phyloP scores from a whole-genome alignment of 164 flowering plant genomes.

The Chimonanthus salicifolius region DNA sequence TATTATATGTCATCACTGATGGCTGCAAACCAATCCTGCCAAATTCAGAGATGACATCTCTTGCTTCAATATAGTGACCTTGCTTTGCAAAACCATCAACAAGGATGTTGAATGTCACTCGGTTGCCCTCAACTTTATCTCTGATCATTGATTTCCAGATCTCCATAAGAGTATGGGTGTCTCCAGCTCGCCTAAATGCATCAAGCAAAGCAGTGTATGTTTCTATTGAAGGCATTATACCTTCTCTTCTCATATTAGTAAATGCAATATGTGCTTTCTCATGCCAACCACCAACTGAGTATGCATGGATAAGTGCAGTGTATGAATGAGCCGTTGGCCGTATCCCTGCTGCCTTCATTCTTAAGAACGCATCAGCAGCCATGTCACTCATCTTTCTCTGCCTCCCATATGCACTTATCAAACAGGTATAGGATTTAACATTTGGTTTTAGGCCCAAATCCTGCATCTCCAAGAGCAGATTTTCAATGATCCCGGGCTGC shows the following conservation, averaged over 20 bases:
- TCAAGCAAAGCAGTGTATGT: slow-evolving; percentile 86
- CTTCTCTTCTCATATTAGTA: slow-evolving; percentile 67
- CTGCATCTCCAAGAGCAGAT: slow-evolving; percentile 69
- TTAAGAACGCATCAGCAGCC: slow-evolving; percentile 87
- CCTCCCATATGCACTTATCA: slow-evolving; percentile 87
- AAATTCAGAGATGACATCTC: slow-evolving; percentile 79
- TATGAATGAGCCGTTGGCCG: slow-evolving; percentile 76
- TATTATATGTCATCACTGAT: slow-evolving; percentile 84
- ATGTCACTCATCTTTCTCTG: slow-evolving; percentile 76
- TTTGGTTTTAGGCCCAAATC: slow-evolving; percentile 61
- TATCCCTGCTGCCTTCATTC: slow-evolving; percentile 76
- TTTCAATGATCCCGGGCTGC: slow-evolving; percentile 83
- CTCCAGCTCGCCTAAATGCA: slow-evolving; percentile 86
- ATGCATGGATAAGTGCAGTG: slow-evolving; percentile 89
- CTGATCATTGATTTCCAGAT: slow-evolving; percentile 76
- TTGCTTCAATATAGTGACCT: slow-evolving; percentile 73
- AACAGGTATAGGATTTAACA: slow-evolving; percentile 74
- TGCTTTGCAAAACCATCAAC: slow-evolving; percentile 92
- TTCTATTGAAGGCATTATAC: slow-evolving; percentile 69
- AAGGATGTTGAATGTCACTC: slow-evolving; percentile 76
- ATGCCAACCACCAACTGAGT: slow-evolving; percentile 77
- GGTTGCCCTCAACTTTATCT: slow-evolving; percentile 64
- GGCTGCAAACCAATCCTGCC: slow-evolving; percentile 71
- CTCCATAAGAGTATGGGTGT: slow-evolving; percentile 52
- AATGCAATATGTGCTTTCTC: slow-evolving; percentile 70